These are phyloP conservation scores for Coemansia sp. DNA, from an alignment of 192 early-diverging fungal species.

Conservation along the genomic window DNA sequence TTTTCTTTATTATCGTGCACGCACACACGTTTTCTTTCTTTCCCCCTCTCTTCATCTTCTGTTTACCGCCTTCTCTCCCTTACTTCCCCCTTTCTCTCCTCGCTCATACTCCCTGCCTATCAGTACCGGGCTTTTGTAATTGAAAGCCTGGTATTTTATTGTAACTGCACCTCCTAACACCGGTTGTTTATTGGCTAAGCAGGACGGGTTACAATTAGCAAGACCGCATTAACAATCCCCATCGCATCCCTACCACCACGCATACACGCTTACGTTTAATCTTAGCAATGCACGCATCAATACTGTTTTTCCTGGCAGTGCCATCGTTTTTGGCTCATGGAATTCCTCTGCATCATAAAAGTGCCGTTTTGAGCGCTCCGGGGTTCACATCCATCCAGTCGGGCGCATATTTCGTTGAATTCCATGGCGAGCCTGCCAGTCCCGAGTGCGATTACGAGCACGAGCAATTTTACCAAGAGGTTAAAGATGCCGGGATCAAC, in stretches of 20 bases:
- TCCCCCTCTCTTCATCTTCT: neutral
- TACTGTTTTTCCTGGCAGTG: slow-evolving; percentile 3
- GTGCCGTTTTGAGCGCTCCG: slow-evolving; percentile 1
- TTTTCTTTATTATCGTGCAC: too few species aligned
- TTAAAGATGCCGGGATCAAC: slow-evolving; percentile 22
- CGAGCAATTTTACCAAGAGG: slow-evolving; percentile 24
- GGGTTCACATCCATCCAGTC: slow-evolving; percentile 25
- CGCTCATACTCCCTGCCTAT: neutral
- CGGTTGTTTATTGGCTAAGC: neutral
- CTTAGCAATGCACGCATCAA: neutral
- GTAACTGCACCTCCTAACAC: neutral
- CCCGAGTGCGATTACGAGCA: slow-evolving; percentile 33
- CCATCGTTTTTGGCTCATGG: slow-evolving; percentile 15
- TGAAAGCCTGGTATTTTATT: neutral
- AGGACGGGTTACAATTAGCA: neutral
- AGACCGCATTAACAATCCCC: neutral
- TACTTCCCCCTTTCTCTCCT: neutral
- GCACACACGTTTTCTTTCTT: too few species aligned
- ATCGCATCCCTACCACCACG: neutral
- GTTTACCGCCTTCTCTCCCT: neutral
- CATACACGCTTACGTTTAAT: neutral
- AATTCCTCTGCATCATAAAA: slow-evolving; percentile 14
- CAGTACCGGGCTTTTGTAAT: neutral
- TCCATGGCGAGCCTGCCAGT: slow-evolving; percentile 43
- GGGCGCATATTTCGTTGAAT: slow-evolving; percentile 48